Percentiles rank a stretch among this genome's conserved stretches.
Conservation (phyloP, 331 rosid genomes). For the Dryas integrifolia region DNA sequence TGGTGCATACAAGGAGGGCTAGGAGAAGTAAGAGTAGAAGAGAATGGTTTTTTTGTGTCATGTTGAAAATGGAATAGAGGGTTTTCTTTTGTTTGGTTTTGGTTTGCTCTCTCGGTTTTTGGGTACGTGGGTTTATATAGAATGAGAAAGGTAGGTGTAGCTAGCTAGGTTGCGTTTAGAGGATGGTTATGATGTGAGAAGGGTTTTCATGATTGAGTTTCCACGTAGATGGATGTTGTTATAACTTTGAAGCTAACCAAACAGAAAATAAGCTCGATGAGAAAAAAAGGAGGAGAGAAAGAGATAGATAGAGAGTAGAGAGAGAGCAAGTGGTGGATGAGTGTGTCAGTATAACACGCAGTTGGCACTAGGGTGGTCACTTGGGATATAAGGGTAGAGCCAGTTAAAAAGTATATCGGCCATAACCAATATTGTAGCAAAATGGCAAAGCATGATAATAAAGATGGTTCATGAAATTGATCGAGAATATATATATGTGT, state of each 20-base stretch:
- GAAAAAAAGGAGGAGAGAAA: neutral
- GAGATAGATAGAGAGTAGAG: neutral
- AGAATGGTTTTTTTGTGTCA: no score
- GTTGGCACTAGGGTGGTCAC: slow-evolving; percentile 33
- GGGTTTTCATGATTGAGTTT: slow-evolving; percentile 45
- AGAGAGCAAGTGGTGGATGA: slow-evolving; percentile 16
- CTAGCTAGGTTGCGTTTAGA: slow-evolving; percentile 17
- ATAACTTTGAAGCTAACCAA: slow-evolving; percentile 23
- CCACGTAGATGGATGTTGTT: slow-evolving; percentile 52
- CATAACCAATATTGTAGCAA: slow-evolving; percentile 27
- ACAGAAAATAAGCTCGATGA: slow-evolving; percentile 1
- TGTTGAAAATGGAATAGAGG: neutral
- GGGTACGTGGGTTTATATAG: neutral
- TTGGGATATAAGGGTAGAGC: neutral
- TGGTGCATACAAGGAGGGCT: neutral
- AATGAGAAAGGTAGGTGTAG: neutral
- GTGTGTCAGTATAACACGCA: slow-evolving; percentile 46
- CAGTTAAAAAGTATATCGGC: slow-evolving; percentile 13
- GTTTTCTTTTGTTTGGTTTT: slow-evolving; percentile 19
- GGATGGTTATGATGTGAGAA: slow-evolving; percentile 14
- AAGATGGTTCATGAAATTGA: neutral
- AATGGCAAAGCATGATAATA: slow-evolving; percentile 8
- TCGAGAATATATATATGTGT: neutral
- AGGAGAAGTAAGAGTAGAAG: slow-evolving; percentile 14
- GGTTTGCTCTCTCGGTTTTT: neutral